Conservation (phyloP, 441 rosid species). For the Erodium moschatum region DNA sequence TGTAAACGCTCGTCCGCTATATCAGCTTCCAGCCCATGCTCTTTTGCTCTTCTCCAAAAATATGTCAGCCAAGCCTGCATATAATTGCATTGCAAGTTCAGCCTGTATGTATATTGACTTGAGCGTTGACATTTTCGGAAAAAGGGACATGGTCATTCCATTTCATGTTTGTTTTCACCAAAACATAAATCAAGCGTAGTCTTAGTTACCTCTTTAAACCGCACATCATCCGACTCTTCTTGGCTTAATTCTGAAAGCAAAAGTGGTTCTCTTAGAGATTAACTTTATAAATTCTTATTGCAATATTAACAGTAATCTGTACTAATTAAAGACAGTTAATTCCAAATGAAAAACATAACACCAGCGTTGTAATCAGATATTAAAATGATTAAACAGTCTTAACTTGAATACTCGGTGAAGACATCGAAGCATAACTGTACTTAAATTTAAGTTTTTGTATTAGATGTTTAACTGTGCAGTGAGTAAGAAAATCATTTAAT, state of each 20-base stretch:
- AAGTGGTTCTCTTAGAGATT: background rate
- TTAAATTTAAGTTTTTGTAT: no score
- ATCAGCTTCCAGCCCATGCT: conserved; percentile 59
- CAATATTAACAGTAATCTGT: background rate
- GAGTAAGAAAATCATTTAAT: no score
- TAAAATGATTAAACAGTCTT: no score
- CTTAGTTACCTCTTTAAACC: conserved; percentile 66
- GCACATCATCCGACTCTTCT: conserved; percentile 76
- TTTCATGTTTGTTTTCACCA: background rate
- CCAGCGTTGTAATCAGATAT: no score
- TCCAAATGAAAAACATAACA: no score
- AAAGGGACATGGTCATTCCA: background rate
- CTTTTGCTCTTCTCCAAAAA: conserved; percentile 61
- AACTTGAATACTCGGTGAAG: no score
- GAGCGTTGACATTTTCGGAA: background rate
- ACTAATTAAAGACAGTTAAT: background rate
- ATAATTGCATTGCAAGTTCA: background rate
- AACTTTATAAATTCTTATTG: background rate
- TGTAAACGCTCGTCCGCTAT: conserved; percentile 60
- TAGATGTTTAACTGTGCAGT: no score
- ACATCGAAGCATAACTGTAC: no score
- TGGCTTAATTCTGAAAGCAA: conserved; percentile 59
- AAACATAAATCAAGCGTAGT: background rate
- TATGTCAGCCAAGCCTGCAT: conserved; percentile 58
- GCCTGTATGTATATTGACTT: no score